phyloP scores from a whole-genome alignment of 2,329 filamentous ascomycete species.

The Erysiphe pisi region DNA sequence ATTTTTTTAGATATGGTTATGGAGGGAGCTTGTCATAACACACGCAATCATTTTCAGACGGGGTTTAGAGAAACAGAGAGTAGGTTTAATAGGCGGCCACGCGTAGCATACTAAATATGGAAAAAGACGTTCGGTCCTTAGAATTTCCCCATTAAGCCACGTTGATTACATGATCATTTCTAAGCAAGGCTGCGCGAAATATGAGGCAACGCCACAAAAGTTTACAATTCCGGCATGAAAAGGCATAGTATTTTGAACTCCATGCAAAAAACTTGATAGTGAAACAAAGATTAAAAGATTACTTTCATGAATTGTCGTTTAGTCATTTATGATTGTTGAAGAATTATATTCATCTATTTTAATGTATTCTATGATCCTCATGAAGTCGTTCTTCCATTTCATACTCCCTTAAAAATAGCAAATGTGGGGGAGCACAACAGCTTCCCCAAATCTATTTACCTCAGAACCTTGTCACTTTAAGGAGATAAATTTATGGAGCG shows the following conservation, averaged over 20 bases:
- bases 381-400: slow-evolving; percentile 34
- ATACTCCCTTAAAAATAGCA: slow-evolving; percentile 36
- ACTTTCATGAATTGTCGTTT: background rate
- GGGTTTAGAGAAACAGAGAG: no score
- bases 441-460: background rate
- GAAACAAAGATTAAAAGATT: background rate
- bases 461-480: background rate
- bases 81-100: no score
- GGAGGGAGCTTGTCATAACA: no score
- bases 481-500: slow-evolving; percentile 48
- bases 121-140: no score
- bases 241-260: background rate
- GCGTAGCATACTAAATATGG: no score
- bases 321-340: background rate
- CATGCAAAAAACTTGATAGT: background rate
- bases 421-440: slow-evolving; percentile 35
- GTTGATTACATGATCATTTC: background rate
- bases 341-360: slow-evolving; percentile 30
- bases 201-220: background rate
- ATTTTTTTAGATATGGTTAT: no score
- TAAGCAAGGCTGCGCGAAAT: background rate
- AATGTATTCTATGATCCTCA: slow-evolving; percentile 37
- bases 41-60: no score
- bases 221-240: background rate
- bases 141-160: background rate